These are phyloP conservation scores for Penicillium sp. DNA, from an alignment of 2,329 filamentous ascomycete species.

Conservation along the genomic window DNA sequence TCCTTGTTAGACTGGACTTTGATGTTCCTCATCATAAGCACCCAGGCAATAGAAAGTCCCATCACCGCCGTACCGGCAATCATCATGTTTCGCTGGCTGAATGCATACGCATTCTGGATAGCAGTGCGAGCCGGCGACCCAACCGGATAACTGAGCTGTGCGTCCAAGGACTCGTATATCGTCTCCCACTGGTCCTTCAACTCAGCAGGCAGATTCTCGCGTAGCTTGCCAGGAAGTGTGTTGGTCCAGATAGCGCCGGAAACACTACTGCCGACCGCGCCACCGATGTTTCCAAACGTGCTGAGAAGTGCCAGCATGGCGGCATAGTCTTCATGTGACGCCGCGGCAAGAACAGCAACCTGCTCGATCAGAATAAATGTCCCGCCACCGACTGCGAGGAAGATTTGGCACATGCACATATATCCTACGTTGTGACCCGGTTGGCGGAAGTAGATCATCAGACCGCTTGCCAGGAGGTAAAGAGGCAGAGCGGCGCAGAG, in stretches of 20 bases:
- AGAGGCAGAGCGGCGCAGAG: constrained; percentile 47
- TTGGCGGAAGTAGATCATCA: constrained; percentile 51
- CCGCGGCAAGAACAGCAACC: constrained; percentile 48
- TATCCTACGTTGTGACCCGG: constrained; percentile 43
- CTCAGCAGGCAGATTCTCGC: constrained; percentile 36
- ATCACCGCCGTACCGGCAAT: constrained; percentile 41
- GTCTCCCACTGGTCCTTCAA: constrained; percentile 23
- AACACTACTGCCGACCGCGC: constrained; percentile 48
- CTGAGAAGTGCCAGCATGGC: constrained; percentile 48
- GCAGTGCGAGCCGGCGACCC: constrained; percentile 22
- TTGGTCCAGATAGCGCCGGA: constrained; percentile 55
- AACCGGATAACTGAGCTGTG: constrained; percentile 26
- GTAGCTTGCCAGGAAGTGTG: constrained; percentile 44
- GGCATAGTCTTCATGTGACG: constrained; percentile 49
- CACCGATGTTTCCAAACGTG: constrained; percentile 49
- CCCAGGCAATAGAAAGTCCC: constrained; percentile 34
- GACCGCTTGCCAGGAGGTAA: constrained; percentile 45
- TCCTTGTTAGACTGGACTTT: constrained; percentile 24
- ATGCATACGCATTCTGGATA: constrained; percentile 39
- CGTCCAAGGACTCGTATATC: constrained; percentile 45
- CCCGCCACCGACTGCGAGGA: constrained; percentile 49
- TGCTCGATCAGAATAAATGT: constrained; percentile 47
- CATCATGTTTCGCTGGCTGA: constrained; percentile 44
- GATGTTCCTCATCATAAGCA: constrained; percentile 42
- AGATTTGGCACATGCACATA: constrained; percentile 51